A percentile compares a stretch with the other conserved stretches of the same genome.
These are phyloP conservation scores for Zostera marina DNA, from an alignment of 116 monocot species.

Conservation along the genomic window DNA sequence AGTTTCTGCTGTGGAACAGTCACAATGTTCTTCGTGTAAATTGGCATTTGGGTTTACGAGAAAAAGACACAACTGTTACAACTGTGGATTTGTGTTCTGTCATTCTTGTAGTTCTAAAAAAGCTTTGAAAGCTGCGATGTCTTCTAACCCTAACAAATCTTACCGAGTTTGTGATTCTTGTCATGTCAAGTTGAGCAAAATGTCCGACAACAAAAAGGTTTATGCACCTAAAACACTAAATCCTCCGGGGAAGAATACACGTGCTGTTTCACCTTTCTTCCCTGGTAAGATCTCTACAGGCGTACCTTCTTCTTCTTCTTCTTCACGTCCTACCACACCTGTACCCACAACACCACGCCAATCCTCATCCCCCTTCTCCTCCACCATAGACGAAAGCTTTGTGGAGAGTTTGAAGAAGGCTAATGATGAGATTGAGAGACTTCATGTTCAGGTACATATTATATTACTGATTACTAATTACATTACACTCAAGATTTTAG, in stretches of 20 bases:
- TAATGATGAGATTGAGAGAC: constrained; percentile 62
- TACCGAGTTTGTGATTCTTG: constrained; percentile 86
- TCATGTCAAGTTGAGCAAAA: constrained; percentile 51
- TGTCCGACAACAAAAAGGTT: constrained; percentile 29
- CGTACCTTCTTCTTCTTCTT: too few relatives aligned
- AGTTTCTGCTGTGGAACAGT: constrained; percentile 66
- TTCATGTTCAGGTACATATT: constrained; percentile 66
- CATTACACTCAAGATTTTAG: too few relatives aligned
- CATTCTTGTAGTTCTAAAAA: constrained; percentile 75
- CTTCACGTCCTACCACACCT: constrained; percentile 59
- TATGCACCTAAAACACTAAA: constrained; percentile 4
- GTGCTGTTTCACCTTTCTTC: constrained; percentile 76
- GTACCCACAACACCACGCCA: constrained; percentile 44
- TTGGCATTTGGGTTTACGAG: constrained; percentile 88
- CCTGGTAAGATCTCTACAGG: constrained; percentile 21
- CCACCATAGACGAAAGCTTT: constrained; percentile 31
- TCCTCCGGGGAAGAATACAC: constrained; percentile 34
- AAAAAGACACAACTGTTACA: constrained; percentile 79
- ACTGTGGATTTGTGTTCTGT: constrained; percentile 76
- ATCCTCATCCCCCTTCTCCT: too few relatives aligned
- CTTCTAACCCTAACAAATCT: constrained; percentile 63
- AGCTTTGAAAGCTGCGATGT: constrained; percentile 46
- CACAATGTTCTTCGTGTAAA: constrained; percentile 67
- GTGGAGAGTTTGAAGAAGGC: constrained; percentile 46
- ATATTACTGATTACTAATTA: too few relatives aligned